Conservation (phyloP, 352 stramenopile genomes). For the Globisporangium paroecandrum region DNA sequence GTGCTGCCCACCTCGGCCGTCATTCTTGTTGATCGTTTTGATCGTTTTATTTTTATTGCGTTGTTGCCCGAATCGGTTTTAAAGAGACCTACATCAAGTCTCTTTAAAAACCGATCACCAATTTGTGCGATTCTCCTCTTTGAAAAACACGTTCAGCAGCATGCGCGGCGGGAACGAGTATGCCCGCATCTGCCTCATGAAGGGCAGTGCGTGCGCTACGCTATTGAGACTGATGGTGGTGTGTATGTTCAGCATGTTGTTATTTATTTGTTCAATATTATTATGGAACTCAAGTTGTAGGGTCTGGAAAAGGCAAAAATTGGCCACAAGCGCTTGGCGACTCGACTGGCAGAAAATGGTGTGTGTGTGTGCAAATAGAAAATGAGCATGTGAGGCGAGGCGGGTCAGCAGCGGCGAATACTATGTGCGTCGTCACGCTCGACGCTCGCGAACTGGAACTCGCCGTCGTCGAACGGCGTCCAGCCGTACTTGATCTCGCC, state of each 20-base stretch:
- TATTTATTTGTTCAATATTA: not conserved
- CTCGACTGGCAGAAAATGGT: not conserved
- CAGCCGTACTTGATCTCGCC: conserved; percentile 19
- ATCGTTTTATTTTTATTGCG: too few relatives aligned
- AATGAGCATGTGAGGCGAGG: not conserved
- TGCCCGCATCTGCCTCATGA: too few relatives aligned
- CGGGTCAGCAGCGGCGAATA: not conserved
- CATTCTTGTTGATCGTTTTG: not conserved
- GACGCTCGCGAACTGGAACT: conserved; percentile 21
- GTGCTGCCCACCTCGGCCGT: conserved; percentile 19
- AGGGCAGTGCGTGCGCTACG: too few relatives aligned
- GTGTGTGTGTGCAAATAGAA: not conserved
- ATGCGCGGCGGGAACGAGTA: too few relatives aligned
- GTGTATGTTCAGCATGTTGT: not conserved
- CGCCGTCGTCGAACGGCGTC: conserved; percentile 18
- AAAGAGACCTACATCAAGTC: too few relatives aligned
- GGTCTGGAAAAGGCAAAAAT: not conserved
- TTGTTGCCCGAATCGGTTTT: too few relatives aligned
- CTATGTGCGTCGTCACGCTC: not conserved
- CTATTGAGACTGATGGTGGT: not conserved
- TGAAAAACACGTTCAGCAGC: too few relatives aligned
- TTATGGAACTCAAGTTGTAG: not conserved
- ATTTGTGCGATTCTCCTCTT: too few relatives aligned
- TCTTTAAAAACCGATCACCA: too few relatives aligned
- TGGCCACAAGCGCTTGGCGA: not conserved